Base-by-base conservation (phyloP, 2,329 filamentous ascomycete species). In the Botrytis porri region DNA sequence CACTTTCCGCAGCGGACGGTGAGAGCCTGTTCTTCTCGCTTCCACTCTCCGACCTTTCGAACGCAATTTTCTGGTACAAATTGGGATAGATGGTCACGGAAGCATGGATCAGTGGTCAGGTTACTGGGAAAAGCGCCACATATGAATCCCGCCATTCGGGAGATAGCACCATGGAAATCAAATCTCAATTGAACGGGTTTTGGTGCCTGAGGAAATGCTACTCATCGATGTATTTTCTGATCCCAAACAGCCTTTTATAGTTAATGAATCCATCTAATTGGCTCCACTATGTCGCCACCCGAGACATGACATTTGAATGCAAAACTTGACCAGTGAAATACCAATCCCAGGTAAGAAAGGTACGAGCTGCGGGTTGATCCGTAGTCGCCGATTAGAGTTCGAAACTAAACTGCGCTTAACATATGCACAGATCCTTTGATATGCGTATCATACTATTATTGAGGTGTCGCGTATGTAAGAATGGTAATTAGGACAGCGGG, bases 301-400 rank as follows among this genome's bases (percentile, higher is more conserved):
- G 64, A 54, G 32, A 66, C 45, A 37, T 20, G 10, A 64, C 29
- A 32, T 37, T 37, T 35, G 29, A 14, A 18, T 35, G 18, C 4
- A 29, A 37, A 29, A 66, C 25, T 29, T 25, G 32, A 29, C 64
- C 64, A 66, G 54, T 66, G 32, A 29, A 39, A 39, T 29, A 6
- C 14, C 6, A 12, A 41, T 4, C 3, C n/a, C 29, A 35, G 16
- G 67, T 35, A 29, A 70, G 18, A 69, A 37, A 62, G 41, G 1
- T 20, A 22, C 12, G 22, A 22, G 57, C 12, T n/a, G 69, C 32
- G 59, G 43, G 35, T 22, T 51, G 59, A 70, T 63, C 59, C 59
- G 41, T 70, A 32, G 57, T 63, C 59, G 69, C 69, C 41, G 59
- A 70, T 70, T 29, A 70, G 67, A 32, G 45, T 39, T 69, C 1